Conservation (phyloP, 2,329 filamentous ascomycete species). For the Fusarium sp. region DNA sequence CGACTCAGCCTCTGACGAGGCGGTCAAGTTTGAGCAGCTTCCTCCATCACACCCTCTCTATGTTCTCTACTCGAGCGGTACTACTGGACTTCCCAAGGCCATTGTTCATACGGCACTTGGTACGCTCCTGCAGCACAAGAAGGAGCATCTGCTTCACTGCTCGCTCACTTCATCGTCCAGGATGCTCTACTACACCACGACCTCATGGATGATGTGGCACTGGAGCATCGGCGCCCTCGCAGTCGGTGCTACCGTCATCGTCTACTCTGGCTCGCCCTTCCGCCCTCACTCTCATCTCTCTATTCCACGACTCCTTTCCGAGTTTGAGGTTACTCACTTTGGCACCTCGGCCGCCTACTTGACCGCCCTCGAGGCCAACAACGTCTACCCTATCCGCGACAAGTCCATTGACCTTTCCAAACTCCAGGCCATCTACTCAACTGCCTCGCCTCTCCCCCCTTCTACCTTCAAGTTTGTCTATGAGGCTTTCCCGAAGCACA, state of each 20-base stretch:
- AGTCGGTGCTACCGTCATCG: constrained; percentile 82
- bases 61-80: constrained; percentile 93
- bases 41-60: constrained; percentile 90
- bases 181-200: constrained; percentile 94
- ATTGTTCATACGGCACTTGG: constrained; percentile 94
- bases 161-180: constrained; percentile 79
- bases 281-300: constrained; percentile 81
- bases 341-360: constrained; percentile 96
- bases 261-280: constrained; percentile 96
- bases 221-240: constrained; percentile 92
- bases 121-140: constrained; percentile 95
- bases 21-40: constrained; percentile 79
- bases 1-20: constrained; percentile 54
- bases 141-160: constrained; percentile 90
- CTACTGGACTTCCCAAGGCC: constrained; percentile 88
- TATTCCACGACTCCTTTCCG: constrained; percentile 84
- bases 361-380: constrained; percentile 86
- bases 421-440: constrained; percentile 91
- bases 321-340: constrained; percentile 88
- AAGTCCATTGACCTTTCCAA: constrained; percentile 68
- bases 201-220: constrained; percentile 99
- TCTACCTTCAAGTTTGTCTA: constrained; percentile 95
- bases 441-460: constrained; percentile 90
- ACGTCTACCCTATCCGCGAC: constrained; percentile 67
- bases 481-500: constrained; percentile 78